These are phyloP conservation scores for Xylaria nigripes DNA, from an alignment of 495 filamentous ascomycete species.

Conservation along the genomic window DNA sequence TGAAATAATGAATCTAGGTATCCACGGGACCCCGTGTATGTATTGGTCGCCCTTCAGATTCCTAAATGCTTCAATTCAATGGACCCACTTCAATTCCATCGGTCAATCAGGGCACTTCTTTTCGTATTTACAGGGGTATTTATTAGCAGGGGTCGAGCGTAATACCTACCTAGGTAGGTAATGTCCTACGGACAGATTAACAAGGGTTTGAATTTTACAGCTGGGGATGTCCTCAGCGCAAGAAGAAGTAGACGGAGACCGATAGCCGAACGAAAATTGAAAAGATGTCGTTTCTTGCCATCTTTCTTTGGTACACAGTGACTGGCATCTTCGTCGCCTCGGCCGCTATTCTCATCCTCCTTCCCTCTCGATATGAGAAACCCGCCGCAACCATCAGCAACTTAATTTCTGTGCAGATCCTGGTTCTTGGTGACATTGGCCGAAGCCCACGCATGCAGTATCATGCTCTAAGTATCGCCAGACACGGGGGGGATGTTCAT, in stretches of 20 bases:
- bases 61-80: too few relatives aligned
- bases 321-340: conserved; percentile 17
- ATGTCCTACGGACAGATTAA: too few relatives aligned
- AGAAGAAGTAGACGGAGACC: neutral
- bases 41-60: too few relatives aligned
- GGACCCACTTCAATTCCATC: too few relatives aligned
- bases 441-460: conserved; percentile 98
- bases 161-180: too few relatives aligned
- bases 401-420: conserved; percentile 56
- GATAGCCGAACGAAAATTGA: neutral
- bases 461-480: conserved; percentile 88
- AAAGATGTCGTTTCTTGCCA: conserved; percentile 20
- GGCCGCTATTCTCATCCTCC: conserved; percentile 8
- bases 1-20: too few relatives aligned
- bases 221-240: too few relatives aligned
- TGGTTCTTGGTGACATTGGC: conserved; percentile 98
- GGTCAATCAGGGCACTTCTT: too few relatives aligned
- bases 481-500: conserved; percentile 69
- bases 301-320: conserved; percentile 18
- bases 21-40: too few relatives aligned
- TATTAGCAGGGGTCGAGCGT: too few relatives aligned
- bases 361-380: conserved; percentile 21
- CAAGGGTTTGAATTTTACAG: too few relatives aligned
- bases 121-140: too few relatives aligned
- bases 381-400: conserved; percentile 18